Evolutionary conservation across 345 rosid genomes (phyloP), one percentile per base, ranked within the genome.

Genomic region (Ceriops decandra): DNA sequence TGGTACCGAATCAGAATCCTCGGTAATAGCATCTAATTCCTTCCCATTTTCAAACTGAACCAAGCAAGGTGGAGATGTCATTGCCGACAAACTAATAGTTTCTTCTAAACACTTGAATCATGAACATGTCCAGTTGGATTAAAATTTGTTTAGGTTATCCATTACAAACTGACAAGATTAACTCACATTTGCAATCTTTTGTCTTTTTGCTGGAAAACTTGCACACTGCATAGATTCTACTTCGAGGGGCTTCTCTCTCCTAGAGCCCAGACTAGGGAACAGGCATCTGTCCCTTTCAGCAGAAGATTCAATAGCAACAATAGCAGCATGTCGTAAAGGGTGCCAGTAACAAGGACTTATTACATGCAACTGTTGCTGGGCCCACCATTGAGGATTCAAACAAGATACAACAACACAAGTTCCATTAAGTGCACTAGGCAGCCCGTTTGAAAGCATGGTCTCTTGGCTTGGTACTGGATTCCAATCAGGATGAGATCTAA

Each of bases 261-360:
- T 69, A 33, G 51, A 52, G 54, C 62, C 72, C 2, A 32, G 49
- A 64, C 63, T 35, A 36, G 90, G 95, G 78, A 85, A 91, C 21
- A 90, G 72, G 69, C 28, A 52, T 63, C 89, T 80, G 76, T 91
- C 98, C 84, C 92, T 83, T 27, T 87, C 86, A 51, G 97, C 84
- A 80, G 98, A 86, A 49, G 90, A 81, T 84, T 89, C 96, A 66
- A 93, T 85, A 21, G 95, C 92, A 76, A 88, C 91, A 15, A 91
- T 74, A 27, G 88, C 82, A 78, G 97, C 96, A 82, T 93, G 97
- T 35, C 80, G 73, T 64, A 93, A 74, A 17, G 96, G 98, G 68
- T 90, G 96, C 84, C 86, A 86, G 61, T 72, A 67, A 76, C 68
- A 72, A 64, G 77, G 75, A 61, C 54, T 78, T 54, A 53, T 8